These are phyloP conservation scores for Penicillium cosmopolitanum DNA, from an alignment of 495 filamentous ascomycete genomes.

Conservation along the genomic window DNA sequence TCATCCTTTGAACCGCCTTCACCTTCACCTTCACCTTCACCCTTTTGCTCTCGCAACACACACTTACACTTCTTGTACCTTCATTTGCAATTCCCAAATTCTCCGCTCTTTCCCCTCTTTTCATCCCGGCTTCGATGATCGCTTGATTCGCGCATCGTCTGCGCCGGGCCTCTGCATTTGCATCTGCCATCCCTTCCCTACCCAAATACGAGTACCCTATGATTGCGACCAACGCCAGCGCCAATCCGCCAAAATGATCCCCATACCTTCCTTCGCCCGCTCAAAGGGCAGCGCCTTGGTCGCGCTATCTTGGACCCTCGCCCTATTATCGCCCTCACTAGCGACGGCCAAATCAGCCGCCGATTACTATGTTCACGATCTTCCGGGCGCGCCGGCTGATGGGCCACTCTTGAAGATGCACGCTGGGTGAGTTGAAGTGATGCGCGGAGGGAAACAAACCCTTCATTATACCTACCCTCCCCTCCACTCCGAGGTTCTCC, in stretches of 20 bases:
- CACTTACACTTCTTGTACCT: constrained; percentile 23
- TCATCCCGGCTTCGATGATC: constrained; percentile 20
- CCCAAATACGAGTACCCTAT: too few species aligned
- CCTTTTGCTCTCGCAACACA: constrained; percentile 32
- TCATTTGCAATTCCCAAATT: background rate
- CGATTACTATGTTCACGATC: constrained; percentile 84
- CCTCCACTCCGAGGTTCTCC: too few species aligned
- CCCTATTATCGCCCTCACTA: constrained; percentile 29
- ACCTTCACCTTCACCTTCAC: background rate
- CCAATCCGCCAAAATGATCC: constrained; percentile 20
- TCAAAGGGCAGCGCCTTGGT: constrained; percentile 19
- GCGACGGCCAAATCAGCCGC: constrained; percentile 63
- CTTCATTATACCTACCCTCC: too few species aligned
- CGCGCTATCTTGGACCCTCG: constrained; percentile 34
- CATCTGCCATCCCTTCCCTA: background rate
- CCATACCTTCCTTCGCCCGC: constrained; percentile 23
- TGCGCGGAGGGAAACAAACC: too few species aligned
- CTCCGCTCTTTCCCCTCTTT: constrained; percentile 21
- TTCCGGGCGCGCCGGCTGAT: constrained; percentile 78
- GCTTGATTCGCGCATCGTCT: constrained; percentile 20
- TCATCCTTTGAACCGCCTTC: constrained; percentile 13
- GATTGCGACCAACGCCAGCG: background rate
- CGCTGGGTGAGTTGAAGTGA: constrained; percentile 72
- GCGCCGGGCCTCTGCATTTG: constrained; percentile 16
- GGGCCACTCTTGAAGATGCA: constrained; percentile 92